Base-by-base conservation (phyloP, 1,284 basidiomycete genomes). In the Somion occarium region DNA sequence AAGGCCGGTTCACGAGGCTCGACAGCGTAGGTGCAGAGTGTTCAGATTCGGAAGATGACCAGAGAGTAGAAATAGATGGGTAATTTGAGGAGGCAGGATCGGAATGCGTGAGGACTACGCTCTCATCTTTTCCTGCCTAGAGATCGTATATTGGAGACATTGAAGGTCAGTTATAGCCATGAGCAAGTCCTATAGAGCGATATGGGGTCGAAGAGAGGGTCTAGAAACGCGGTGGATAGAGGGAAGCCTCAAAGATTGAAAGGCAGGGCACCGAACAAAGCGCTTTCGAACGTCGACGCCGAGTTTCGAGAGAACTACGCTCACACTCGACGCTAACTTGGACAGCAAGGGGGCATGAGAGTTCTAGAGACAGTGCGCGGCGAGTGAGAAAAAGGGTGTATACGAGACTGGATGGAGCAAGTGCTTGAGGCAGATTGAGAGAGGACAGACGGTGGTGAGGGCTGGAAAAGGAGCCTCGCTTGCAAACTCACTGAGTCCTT, bases 291-390 rank as follows among this genome's bases (percentile, higher is more conserved):
- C 34, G 9, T 37, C 34, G n/a, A 47, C 52, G 49, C 59, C 52
- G 63, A 62, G 62, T 50, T 65, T 62, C 61, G 24, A 59, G 64
- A 65, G 65, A 54, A 59, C 51, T 54, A 59, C 63, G 59, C 64
- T 63, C 56, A 56, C 58, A 56, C 61, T 57, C 63, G 49, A 57
- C 52, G 44, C 43, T 15, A n/a, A 5, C n/a, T 22, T 43, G 41
- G 13, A 5, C 5, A 5, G 15, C 19, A 23, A 37, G 19, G 19
- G n/a, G 37, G 19, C 23, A 3, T 34, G 20, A 49, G 27, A 15
- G 19, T 13, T 18, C 9, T 11, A 26, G 24, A 34, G 22, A 23
- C 20, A 12, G 42, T 34, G 12, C 5, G 47, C 11, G 5, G n/a
- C 30, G 24, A 18, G 18, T 26, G 25, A 24, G 25, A 50, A 22